Evolutionary conservation across 352 stramenopile genomes (phyloP), one percentile per base, ranked within the genome.

Genomic region (Phytophthora agathidicida): DNA sequence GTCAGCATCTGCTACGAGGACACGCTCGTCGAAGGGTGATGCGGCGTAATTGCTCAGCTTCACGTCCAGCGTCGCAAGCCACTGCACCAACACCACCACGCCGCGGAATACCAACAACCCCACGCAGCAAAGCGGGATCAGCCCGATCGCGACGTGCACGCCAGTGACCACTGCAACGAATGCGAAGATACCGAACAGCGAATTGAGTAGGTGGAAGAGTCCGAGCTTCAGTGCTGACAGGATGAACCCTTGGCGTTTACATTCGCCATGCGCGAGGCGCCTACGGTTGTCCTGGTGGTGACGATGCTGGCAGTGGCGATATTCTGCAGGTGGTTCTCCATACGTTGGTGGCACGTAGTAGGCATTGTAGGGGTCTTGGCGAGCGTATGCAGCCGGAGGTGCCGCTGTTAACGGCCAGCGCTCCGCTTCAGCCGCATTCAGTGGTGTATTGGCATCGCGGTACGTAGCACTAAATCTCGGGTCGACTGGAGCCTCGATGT

Each of bases 71-170:
- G 73, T 64, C 13, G 83, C 78, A 9, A 89, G 60, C 41, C 65
- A 76, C 13, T 65, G 55, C 17, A 88, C 76, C 44, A 82, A 27
- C 1, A 58, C 57, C 3, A 89, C 51, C 19, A 93, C 53, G 2
- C 75, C 41, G 14, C 77, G 75, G 52, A 91, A 83, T 5, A 89
- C 32, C n/a, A 87, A 31, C 20, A 93, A 44, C 8, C 83, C 83
- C 41, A 91, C 55, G 39, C 83, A 93, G 42, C 78, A 89, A 24
- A 89, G 32, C 20, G 83, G 80, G 4, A 91, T 55, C 17, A 91
- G 36, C 1, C 67, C 76, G 30, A 82, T 45, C 13, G 67, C 60
- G 7, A 78, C 27, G 19, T 71, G 67, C 3, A 77, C 53, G 2
- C 75, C 68, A 10, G 64, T 60, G 47, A 88, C 55, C 13, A 91